Percentiles rank a stretch among this genome's conserved stretches.
Conservation (phyloP, 2,329 filamentous ascomycete genomes). For the Cytospora piceicola region DNA sequence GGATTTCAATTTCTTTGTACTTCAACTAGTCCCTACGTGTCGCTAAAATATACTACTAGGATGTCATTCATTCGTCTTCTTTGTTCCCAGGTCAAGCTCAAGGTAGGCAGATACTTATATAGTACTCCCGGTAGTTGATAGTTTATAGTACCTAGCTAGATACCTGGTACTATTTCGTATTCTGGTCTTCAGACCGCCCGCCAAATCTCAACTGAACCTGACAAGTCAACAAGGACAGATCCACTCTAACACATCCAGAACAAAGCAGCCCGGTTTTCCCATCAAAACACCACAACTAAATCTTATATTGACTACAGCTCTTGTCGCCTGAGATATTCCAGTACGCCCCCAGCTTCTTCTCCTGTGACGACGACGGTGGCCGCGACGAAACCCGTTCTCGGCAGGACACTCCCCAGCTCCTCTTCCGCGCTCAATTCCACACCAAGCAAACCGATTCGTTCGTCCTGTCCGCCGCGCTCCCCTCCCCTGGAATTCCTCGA, state of each 20-base stretch:
- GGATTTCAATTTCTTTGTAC: neutral
- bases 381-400: neutral
- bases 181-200: neutral
- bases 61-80: neutral
- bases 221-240: conserved; percentile 6
- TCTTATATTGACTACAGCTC: conserved; percentile 15
- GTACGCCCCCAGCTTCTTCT: neutral
- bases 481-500: neutral
- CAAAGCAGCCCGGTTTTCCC: conserved; percentile 6
- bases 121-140: neutral
- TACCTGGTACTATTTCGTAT: neutral
- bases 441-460: neutral
- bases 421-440: neutral
- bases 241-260: conserved; percentile 12
- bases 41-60: neutral
- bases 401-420: neutral
- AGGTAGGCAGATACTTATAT: neutral
- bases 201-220: conserved; percentile 3
- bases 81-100: neutral
- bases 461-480: neutral
- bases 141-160: neutral
- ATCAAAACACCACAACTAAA: conserved; percentile 9
- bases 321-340: conserved; percentile 6
- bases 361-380: neutral
- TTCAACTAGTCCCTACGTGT: too few relatives aligned